Evolutionary conservation across 2,329 filamentous ascomycete species (phyloP), one percentile per base, ranked within the genome.

Genomic region (Bretziella fagacearum): DNA sequence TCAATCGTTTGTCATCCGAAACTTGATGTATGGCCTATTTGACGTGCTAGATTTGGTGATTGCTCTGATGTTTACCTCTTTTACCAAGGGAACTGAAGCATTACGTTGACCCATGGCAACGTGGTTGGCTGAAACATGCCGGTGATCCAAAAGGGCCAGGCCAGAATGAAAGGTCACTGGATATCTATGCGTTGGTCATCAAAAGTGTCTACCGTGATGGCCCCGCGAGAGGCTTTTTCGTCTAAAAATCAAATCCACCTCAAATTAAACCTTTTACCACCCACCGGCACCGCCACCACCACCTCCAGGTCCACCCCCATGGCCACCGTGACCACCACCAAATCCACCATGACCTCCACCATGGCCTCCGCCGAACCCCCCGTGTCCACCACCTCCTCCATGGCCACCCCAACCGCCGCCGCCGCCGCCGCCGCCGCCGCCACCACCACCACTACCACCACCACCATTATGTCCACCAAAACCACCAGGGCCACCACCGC

Each of bases 21-120:
- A 46, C 18, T 6, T n/a, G 8, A 15, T 11, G 23, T 20, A 18
- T n/a, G 26, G 8, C n/a, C n/a, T 30, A 25, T 27, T 3, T 25
- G 11, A 25, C 6, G 39, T 6, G 22, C 22, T 10, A n/a, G 22
- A 41, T 25, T 25, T 41, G 39, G 13, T n/a, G 11, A 10, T 15
- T 6, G n/a, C 5, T 39, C 17, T 8, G 17, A 18, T 39, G 17
- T 10, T 8, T 5, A 39, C 3, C 17, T 7, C 41, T 13, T 44
- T 10, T 44, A 29, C 17, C 15, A 30, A 44, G 15, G 17, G 3
- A 30, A 18, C 15, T 42, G 20, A 42, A 27, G 39, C 26, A 43
- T 30, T 43, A 30, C 40, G 25, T 29, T 43, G n/a, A 43, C 15
- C 40, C 25, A 43, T 43, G 6, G 13, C n/a, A 43, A 43, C 26